Conservation (phyloP, 345 rosid genomes). For the Balakata baccata region DNA sequence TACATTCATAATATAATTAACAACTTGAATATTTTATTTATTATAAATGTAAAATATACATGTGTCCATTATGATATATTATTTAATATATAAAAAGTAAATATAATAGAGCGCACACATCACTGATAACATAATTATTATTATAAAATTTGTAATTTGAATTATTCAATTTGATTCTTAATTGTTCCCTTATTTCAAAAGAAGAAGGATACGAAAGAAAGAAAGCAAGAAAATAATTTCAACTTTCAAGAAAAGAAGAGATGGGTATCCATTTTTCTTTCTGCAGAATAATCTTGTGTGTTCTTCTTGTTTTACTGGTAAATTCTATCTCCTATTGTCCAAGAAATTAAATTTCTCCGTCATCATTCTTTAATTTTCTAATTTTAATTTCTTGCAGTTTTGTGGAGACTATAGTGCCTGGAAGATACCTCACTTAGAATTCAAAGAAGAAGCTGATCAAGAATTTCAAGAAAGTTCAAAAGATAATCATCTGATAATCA, state of each 20-base stretch:
- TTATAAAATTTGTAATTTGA: no score
- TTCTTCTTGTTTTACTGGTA: conserved; percentile 17
- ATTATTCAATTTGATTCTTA: not conserved
- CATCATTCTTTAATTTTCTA: not conserved
- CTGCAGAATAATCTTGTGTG: not conserved
- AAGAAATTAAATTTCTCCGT: not conserved
- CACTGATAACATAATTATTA: no score
- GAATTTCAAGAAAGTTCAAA: not conserved
- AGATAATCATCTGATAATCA: not conserved
- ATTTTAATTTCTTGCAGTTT: conserved; percentile 12
- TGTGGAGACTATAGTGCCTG: conserved; percentile 9
- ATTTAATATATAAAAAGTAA: no score
- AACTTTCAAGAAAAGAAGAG: not conserved
- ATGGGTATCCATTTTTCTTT: conserved; percentile 4
- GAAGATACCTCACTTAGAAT: not conserved
- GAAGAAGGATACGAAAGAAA: not conserved
- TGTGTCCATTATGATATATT: no score
- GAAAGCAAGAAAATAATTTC: not conserved
- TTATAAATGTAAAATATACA: no score
- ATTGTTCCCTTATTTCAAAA: not conserved
- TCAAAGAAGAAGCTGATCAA: not conserved
- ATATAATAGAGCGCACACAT: no score
- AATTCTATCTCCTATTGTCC: not conserved
- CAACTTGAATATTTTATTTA: no score
- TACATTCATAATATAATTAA: no score